phyloP scores from a whole-genome alignment of 2,329 filamentous ascomycete genomes.

The Cladophialophora exuberans region DNA sequence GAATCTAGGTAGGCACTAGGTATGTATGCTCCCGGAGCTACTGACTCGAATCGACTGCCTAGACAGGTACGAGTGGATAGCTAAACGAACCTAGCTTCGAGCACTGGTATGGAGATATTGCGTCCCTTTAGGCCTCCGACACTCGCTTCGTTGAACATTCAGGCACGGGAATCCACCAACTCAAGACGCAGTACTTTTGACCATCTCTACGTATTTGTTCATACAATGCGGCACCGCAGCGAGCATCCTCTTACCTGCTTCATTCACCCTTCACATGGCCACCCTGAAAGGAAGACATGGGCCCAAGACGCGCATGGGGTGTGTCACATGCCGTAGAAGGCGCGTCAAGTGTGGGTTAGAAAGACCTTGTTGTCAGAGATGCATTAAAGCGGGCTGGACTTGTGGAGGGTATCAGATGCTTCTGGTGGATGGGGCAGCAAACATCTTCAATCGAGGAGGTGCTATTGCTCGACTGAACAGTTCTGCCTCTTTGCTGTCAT shows the following conservation, averaged over 20 bases:
- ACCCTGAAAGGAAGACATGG: not conserved
- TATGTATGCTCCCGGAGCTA: no score
- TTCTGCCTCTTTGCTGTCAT: conserved; percentile 6
- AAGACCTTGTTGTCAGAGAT: conserved; percentile 7
- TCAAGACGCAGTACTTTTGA: no score
- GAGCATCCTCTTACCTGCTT: not conserved
- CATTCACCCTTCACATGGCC: not conserved
- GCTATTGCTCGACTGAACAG: not conserved
- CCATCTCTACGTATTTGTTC: no score
- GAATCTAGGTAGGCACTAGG: no score
- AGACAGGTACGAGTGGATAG: no score
- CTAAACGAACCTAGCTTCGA: no score
- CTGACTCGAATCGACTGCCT: no score
- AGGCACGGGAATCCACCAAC: no score
- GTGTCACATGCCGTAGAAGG: not conserved
- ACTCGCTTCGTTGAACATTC: no score
- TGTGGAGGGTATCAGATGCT: conserved; percentile 6
- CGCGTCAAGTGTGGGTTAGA: conserved; percentile 8
- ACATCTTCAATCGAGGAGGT: not conserved
- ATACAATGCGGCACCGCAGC: not conserved
- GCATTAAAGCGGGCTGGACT: conserved; percentile 3
- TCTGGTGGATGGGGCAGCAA: not conserved
- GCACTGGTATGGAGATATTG: no score
- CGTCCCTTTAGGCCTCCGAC: no score
- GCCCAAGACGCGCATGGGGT: not conserved